These are phyloP conservation scores for Aristolochia contorta DNA, from an alignment of 164 flowering plant genomes.

Conservation along the genomic window DNA sequence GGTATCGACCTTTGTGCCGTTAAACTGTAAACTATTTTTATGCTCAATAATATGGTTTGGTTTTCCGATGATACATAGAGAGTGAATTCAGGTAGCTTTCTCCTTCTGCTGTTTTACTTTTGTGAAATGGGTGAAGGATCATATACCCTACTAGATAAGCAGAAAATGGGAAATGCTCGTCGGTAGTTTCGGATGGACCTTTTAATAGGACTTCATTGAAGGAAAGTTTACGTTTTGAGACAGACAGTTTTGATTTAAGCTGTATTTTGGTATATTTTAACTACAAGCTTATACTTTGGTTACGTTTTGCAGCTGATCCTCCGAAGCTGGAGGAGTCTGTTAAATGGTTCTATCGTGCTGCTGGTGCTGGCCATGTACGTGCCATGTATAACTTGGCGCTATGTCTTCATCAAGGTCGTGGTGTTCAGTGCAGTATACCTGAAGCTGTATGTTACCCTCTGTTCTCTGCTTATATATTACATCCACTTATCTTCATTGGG, in stretches of 20 bases:
- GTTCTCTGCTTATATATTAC: no score
- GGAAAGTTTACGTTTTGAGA: neutral
- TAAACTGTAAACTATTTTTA: no score
- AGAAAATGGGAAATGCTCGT: no score
- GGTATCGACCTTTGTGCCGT: no score
- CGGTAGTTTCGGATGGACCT: neutral
- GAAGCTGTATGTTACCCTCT: conserved; percentile 56
- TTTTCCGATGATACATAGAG: no score
- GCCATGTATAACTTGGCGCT: conserved; percentile 95
- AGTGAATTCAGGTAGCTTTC: no score
- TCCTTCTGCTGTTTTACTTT: no score
- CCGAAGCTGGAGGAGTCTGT: conserved; percentile 54
- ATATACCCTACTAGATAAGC: no score
- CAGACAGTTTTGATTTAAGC: neutral
- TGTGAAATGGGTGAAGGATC: no score
- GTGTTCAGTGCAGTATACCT: conserved; percentile 32
- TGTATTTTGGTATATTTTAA: neutral
- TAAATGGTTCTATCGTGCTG: conserved; percentile 56
- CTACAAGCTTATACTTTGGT: neutral
- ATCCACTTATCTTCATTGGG: no score
- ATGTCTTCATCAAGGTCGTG: conserved; percentile 76
- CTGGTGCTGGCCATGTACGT: conserved; percentile 60
- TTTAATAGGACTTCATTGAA: neutral
- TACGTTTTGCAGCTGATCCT: conserved; percentile 54
- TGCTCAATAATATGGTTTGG: no score